These are phyloP conservation scores for Manihot esculenta DNA, from an alignment of 441 rosid species.

Conservation along the genomic window DNA sequence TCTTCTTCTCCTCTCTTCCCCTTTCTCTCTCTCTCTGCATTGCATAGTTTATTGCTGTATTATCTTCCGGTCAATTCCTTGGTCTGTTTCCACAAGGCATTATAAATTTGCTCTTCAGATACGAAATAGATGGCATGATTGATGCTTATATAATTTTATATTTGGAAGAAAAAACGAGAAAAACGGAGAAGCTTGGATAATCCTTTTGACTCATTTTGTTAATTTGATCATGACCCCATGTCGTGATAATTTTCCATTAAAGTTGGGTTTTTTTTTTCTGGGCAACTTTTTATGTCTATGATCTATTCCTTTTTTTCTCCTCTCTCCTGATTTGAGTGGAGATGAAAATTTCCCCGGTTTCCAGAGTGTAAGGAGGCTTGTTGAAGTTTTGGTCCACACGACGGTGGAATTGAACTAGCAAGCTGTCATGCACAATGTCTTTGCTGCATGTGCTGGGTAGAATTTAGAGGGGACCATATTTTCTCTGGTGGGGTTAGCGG, in stretches of 20 bases:
- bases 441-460: constrained; percentile 11
- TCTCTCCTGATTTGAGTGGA: background rate
- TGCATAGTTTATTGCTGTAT: constrained; percentile 6
- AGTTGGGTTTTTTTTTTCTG: too few species aligned
- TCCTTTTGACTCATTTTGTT: background rate
- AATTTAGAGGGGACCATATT: constrained; percentile 6
- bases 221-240: background rate
- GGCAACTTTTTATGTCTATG: background rate
- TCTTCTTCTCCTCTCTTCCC: background rate
- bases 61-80: constrained; percentile 7
- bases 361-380: background rate
- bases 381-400: constrained; percentile 7
- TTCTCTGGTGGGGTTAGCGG: constrained; percentile 26
- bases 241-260: background rate
- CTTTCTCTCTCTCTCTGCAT: background rate
- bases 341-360: background rate
- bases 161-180: background rate
- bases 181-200: background rate
- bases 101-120: background rate
- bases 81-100: too few species aligned
- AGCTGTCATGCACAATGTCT: constrained; percentile 1
- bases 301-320: background rate
- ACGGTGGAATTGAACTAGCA: constrained; percentile 4
- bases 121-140: background rate
- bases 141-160: constrained; percentile 2